Evolutionary conservation across 306 rosid species (phyloP).

Genomic region (Coriaria nepalensis): DNA sequence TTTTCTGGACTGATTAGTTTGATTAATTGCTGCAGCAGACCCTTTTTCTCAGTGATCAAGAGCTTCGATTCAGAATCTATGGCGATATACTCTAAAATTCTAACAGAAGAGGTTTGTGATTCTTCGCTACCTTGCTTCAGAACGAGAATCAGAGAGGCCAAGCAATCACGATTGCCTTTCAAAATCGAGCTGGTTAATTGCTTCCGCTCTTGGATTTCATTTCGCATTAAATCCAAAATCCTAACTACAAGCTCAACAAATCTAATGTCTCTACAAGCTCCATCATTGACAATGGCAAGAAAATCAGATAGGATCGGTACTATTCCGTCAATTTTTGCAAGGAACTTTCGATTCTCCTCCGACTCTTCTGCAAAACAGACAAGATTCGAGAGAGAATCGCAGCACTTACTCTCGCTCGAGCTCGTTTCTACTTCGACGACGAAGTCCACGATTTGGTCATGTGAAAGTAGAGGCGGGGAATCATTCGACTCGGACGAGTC

Average conservation of each 20-base stretch:
- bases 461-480: conserved; percentile 13
- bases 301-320: conserved; percentile 30
- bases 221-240: conserved; percentile 30
- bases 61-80: conserved; percentile 47
- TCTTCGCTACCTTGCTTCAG: conserved; percentile 38
- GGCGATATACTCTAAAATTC: conserved; percentile 36
- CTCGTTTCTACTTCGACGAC: conserved; percentile 13
- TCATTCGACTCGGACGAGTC: conserved; percentile 24
- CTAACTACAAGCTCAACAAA: conserved; percentile 33
- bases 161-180: conserved; percentile 21
- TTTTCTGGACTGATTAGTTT: conserved; percentile 31
- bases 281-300: conserved; percentile 41
- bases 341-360: conserved; percentile 43
- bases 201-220: conserved; percentile 29
- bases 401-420: background rate
- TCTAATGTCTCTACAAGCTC: conserved; percentile 12
- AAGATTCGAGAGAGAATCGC: conserved; percentile 32
- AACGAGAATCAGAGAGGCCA: conserved; percentile 39
- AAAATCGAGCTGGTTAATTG: conserved; percentile 21
- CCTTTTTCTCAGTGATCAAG: conserved; percentile 49
- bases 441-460: conserved; percentile 24
- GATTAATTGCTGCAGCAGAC: conserved; percentile 33
- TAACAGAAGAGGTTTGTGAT: conserved; percentile 35
- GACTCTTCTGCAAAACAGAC: conserved; percentile 42
- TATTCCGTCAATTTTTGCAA: conserved; percentile 33